phyloP scores from a whole-genome alignment of 1,139 yeast genomes.

The Blastobotrys capitulatus region DNA sequence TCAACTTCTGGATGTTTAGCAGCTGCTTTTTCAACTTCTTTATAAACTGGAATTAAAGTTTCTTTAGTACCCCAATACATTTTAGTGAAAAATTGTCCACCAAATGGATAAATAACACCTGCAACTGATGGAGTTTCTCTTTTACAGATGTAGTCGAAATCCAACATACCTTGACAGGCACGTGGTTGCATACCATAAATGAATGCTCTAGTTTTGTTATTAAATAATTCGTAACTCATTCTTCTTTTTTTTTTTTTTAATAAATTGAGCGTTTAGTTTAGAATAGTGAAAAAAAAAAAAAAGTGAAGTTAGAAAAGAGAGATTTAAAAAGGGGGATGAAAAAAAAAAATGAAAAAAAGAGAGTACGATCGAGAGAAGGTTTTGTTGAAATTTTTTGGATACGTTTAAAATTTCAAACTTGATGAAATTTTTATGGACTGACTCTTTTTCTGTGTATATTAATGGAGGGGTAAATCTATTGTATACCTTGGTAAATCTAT shows the following conservation, averaged over 20 bases:
- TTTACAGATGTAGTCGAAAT: constrained; percentile 43
- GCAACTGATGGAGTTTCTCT: constrained; percentile 45
- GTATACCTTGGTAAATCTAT: no score
- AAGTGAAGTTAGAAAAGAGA: not conserved
- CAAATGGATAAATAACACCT: constrained; percentile 44
- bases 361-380: constrained; percentile 2
- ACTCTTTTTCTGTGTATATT: no score
- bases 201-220: constrained; percentile 40
- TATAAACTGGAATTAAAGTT: constrained; percentile 42
- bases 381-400: no score
- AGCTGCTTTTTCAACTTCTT: constrained; percentile 38
- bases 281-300: constrained; percentile 3
- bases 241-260: not conserved
- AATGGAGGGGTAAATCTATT: no score
- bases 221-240: constrained; percentile 36
- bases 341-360: not conserved
- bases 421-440: no score
- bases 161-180: constrained; percentile 46
- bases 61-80: constrained; percentile 49
- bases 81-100: constrained; percentile 42
- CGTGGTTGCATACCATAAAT: constrained; percentile 42
- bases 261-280: not conserved
- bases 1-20: constrained; percentile 44
- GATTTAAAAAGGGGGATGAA: not conserved
- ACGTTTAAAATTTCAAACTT: no score